These are phyloP conservation scores for Reticulomyxa filosa DNA, from an alignment of 78 protist species.

Conservation along the genomic window DNA sequence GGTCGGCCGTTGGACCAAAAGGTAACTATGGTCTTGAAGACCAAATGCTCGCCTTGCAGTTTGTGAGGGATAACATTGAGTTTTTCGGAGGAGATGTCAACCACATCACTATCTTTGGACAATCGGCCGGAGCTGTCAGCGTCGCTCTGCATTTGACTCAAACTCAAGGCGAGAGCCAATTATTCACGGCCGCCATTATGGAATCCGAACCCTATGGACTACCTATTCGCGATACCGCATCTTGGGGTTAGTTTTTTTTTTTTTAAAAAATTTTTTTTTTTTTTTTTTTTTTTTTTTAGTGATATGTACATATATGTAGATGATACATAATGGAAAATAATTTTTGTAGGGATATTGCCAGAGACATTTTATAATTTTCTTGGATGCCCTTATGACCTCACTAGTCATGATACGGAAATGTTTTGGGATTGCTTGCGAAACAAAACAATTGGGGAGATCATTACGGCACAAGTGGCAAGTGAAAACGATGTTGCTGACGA, in stretches of 20 bases:
- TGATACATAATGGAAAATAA: no score
- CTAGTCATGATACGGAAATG: no score
- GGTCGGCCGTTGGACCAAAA: not conserved
- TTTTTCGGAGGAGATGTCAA: constrained; percentile 59
- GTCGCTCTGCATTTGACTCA: constrained; percentile 26
- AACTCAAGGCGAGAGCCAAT: no score
- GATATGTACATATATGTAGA: no score
- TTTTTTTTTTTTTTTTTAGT: no score
- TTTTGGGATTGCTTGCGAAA: not conserved
- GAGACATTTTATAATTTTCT: no score
- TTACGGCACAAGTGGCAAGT: no score
- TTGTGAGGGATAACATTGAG: constrained; percentile 52
- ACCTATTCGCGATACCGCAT: constrained; percentile 3
- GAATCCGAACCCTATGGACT: no score
- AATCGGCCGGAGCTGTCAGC: constrained; percentile 44
- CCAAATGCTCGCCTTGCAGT: constrained; percentile 39
- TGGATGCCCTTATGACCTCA: no score
- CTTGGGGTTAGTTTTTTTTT: not conserved
- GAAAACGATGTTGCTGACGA: no score
- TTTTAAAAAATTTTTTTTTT: not conserved
- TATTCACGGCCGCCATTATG: no score
- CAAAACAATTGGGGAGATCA: not conserved
- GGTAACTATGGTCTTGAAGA: constrained; percentile 55
- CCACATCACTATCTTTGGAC: constrained; percentile 45
- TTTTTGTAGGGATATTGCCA: no score